phyloP scores from a whole-genome alignment of 2,329 filamentous ascomycete species.

The Clathrospora elynae region DNA sequence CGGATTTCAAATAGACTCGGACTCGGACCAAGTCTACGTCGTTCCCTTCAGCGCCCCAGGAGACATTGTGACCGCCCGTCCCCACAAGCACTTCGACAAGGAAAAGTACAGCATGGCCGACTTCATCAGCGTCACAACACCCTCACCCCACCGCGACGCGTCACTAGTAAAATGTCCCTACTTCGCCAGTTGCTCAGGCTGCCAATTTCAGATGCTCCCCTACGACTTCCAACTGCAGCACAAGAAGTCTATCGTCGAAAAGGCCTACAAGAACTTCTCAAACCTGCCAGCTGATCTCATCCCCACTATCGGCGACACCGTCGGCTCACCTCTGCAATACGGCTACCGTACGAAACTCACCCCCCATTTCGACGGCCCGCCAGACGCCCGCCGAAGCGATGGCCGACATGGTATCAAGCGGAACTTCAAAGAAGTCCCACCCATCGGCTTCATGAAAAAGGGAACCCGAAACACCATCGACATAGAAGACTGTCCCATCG shows the following conservation, averaged over 20 bases:
- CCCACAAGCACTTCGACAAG: slow-evolving; percentile 70
- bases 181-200: slow-evolving; percentile 83
- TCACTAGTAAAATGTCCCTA: slow-evolving; percentile 79
- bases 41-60: slow-evolving; percentile 89
- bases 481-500: slow-evolving; percentile 97
- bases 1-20: slow-evolving; percentile 69
- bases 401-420: slow-evolving; percentile 59
- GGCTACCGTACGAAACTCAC: slow-evolving; percentile 96
- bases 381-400: slow-evolving; percentile 55
- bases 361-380: slow-evolving; percentile 88
- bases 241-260: slow-evolving; percentile 86
- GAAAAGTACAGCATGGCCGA: slow-evolving; percentile 78
- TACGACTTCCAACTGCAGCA: slow-evolving; percentile 83
- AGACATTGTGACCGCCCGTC: slow-evolving; percentile 77
- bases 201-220: slow-evolving; percentile 96
- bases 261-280: slow-evolving; percentile 91
- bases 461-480: slow-evolving; percentile 80
- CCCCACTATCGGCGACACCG: slow-evolving; percentile 79
- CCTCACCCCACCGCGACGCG: slow-evolving; percentile 78
- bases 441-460: slow-evolving; percentile 90
- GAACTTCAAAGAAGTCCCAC: slow-evolving; percentile 68
- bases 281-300: slow-evolving; percentile 75
- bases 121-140: slow-evolving; percentile 75
- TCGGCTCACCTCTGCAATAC: slow-evolving; percentile 88
- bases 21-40: slow-evolving; percentile 73